Base-by-base conservation (phyloP, 805 yeast species). In the Pichia phayaonensis region DNA sequence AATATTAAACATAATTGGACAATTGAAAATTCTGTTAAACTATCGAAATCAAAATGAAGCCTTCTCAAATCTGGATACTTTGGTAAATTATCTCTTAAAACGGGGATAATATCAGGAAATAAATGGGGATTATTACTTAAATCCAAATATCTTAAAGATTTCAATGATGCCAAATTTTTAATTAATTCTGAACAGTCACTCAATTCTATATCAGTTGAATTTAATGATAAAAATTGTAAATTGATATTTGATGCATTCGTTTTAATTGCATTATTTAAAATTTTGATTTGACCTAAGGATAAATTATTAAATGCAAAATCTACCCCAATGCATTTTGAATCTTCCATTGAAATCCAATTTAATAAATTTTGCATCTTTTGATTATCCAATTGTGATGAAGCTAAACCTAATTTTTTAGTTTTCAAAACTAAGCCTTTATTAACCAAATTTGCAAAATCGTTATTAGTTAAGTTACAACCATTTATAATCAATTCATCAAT, bases 401-500 rank as follows among this genome's bases (percentile, higher is more conserved):
- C 84, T 21, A 79, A 65, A 3, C 84, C 83, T 26, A 79, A 61
- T 52, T 83, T 64, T 61, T 70, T 71, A 1, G 84, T 79, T 16
- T 69, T 64, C 22, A 69, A 53, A 15, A 60, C 56, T 15, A 78
- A 65, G 0, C 80, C 79, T 23, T 64, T 65, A 10, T 63, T 63
- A 23, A 79, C 68, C 43, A 79, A 65, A 10, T 65, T 61, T 36
- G 63, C 58, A 53, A 77, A 77, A 36, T 66, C 70, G 3, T 61
- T 64, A 52, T 73, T 75, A 2, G 70, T 59, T 42, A 79, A 59
- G 54, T 75, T 74, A 59, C 82, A 79, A 1, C 84, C 83, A 55
- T 79, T 77, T 46, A 79, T 72, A 16, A 79, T 83, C 50, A 79
- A 67, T 56, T 79, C 84, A 59, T 77, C 82, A 34, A 79, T 70